Conservation (phyloP, 768 basidiomycete genomes). For the Gymnopilus dilepis region DNA sequence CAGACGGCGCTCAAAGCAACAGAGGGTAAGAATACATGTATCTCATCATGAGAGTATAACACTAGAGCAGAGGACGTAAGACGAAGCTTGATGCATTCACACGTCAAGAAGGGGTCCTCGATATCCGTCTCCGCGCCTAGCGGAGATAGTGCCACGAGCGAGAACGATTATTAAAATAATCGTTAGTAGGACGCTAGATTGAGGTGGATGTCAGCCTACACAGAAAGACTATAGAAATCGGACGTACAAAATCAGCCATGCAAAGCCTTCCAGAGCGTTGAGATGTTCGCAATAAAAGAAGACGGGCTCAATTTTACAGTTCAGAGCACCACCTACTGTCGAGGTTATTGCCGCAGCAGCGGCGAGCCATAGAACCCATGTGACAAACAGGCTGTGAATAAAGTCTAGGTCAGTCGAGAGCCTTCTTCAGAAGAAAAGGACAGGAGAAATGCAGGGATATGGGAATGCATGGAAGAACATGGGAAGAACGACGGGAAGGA, state of each 20-base stretch:
- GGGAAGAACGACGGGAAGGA: no score
- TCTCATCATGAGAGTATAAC: no score
- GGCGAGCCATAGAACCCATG: constrained; percentile 21
- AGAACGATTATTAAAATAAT: constrained; percentile 1
- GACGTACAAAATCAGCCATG: constrained; percentile 57
- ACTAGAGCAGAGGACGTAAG: no score
- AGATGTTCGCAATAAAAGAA: constrained; percentile 59
- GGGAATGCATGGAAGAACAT: neutral
- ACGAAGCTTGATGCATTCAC: neutral
- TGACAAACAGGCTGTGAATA: constrained; percentile 15
- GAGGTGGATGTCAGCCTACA: no score
- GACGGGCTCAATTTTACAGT: constrained; percentile 25
- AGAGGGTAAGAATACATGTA: no score
- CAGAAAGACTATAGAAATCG: neutral
- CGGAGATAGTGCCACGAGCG: neutral
- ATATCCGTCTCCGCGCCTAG: constrained; percentile 4
- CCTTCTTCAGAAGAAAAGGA: neutral
- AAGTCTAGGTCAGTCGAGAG: neutral
- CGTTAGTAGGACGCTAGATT: neutral
- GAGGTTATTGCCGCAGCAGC: constrained; percentile 18
- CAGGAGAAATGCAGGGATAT: neutral
- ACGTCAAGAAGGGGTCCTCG: neutral
- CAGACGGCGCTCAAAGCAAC: no score
- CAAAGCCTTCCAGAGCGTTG: constrained; percentile 61
- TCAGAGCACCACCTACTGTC: constrained; percentile 14